Evolutionary conservation across 495 filamentous ascomycete species (phyloP).

Genomic region (Lindgomyces ingoldianus): DNA sequence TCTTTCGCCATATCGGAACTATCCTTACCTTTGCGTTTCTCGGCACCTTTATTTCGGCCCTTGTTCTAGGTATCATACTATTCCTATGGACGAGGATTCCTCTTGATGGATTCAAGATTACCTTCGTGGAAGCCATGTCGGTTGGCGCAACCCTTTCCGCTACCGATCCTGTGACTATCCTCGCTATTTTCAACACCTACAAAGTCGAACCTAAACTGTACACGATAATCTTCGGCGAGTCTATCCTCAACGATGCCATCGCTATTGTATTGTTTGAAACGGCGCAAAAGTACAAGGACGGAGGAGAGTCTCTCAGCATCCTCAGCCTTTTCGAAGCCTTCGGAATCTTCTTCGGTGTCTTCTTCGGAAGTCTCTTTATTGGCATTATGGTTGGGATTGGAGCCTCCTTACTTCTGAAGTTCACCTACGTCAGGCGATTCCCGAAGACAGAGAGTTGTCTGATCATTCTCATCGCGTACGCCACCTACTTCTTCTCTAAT

Average conservation of each 20-base stretch:
- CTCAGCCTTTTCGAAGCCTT: slow-evolving; percentile 83
- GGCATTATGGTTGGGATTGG: slow-evolving; percentile 82
- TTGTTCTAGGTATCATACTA: slow-evolving; percentile 84
- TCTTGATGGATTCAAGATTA: slow-evolving; percentile 78
- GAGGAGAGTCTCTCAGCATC: slow-evolving; percentile 64
- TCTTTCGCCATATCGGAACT: slow-evolving; percentile 96
- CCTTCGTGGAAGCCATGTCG: slow-evolving; percentile 91
- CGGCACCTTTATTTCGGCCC: slow-evolving; percentile 93
- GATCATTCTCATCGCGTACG: slow-evolving; percentile 90
- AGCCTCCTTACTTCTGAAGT: slow-evolving; percentile 86
- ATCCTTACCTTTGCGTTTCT: slow-evolving; percentile 99
- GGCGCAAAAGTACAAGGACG: slow-evolving; percentile 81
- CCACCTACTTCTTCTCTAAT: slow-evolving; percentile 96
- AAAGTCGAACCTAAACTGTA: slow-evolving; percentile 98
- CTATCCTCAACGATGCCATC: slow-evolving; percentile 95
- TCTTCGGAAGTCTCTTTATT: slow-evolving; percentile 90
- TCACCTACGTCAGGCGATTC: slow-evolving; percentile 86
- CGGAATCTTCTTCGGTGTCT: slow-evolving; percentile 91
- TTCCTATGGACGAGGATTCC: slow-evolving; percentile 87
- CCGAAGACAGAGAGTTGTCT: slow-evolving; percentile 96
- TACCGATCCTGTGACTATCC: slow-evolving; percentile 94
- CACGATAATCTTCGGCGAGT: slow-evolving; percentile 97
- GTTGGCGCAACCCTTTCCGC: slow-evolving; percentile 95
- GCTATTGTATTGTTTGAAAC: slow-evolving; percentile 99
- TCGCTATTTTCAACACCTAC: slow-evolving; percentile 98